A percentile compares a stretch with the other conserved stretches of the same genome.
These are phyloP conservation scores for Anaeromyces robustus DNA, from an alignment of 192 early-diverging fungal genomes.

Conservation along the genomic window DNA sequence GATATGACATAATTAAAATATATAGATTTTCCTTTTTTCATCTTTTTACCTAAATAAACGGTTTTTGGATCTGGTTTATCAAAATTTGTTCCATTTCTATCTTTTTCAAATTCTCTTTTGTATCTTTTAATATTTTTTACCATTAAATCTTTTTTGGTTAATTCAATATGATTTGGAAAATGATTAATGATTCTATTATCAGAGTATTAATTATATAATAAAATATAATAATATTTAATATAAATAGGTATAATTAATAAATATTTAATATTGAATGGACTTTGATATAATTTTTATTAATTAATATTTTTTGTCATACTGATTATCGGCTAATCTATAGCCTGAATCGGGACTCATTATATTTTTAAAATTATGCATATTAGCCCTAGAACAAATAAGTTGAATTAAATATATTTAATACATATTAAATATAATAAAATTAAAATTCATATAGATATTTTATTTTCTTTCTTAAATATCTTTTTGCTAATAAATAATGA, in stretches of 20 bases:
- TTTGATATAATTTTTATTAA: too few species aligned
- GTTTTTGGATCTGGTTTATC: constrained; percentile 4
- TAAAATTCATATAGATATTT: too few species aligned
- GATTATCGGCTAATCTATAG: constrained; percentile 28
- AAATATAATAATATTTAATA: not conserved
- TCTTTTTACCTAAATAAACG: constrained; percentile 13
- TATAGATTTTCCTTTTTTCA: constrained; percentile 3
- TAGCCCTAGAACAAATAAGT: not conserved
- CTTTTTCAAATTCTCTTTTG: constrained; percentile 29
- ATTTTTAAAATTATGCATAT: constrained; percentile 25
- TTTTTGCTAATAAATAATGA: not conserved
- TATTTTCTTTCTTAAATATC: too few species aligned
- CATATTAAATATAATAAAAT: too few species aligned
- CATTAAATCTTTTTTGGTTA: constrained; percentile 43
- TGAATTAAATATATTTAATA: too few species aligned
- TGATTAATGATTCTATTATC: constrained; percentile 30
- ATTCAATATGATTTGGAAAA: constrained; percentile 36
- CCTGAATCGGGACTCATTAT: constrained; percentile 37
- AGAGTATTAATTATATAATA: too few species aligned
- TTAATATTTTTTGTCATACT: too few species aligned
- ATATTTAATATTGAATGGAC: not conserved
- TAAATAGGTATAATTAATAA: not conserved
- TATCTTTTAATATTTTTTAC: constrained; percentile 44
- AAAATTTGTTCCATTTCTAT: constrained; percentile 5
- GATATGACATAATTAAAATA: too few species aligned